phyloP scores from a whole-genome alignment of 179 eudicot genomes.

The Sideroxylon spinosum region DNA sequence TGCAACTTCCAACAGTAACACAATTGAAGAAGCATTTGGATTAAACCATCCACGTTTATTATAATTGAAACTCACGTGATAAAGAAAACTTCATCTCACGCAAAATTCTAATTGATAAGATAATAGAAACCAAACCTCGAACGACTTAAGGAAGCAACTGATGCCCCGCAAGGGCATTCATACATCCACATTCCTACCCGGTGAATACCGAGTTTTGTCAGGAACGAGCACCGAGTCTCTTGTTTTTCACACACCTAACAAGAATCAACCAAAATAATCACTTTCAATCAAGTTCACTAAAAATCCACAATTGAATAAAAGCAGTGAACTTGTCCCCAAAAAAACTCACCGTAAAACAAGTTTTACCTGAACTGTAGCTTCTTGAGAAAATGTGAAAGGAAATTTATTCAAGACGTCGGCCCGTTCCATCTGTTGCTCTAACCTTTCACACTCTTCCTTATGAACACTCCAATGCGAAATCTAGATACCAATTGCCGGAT shows the following conservation, averaged over 20 bases:
- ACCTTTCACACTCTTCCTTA: slow-evolving; percentile 75
- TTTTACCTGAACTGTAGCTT: slow-evolving; percentile 59
- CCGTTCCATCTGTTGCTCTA: slow-evolving; percentile 55
- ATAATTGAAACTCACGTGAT: neutral
- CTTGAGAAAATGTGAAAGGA: slow-evolving; percentile 63
- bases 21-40: neutral
- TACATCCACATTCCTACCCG: slow-evolving; percentile 66
- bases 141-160: slow-evolving; percentile 14
- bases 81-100: neutral
- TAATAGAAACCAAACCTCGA: slow-evolving; percentile 34
- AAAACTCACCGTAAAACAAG: neutral
- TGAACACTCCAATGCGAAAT: slow-evolving; percentile 72
- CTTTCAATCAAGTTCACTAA: neutral
- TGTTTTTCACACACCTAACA: slow-evolving; percentile 43
- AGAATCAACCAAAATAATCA: slow-evolving; percentile 11
- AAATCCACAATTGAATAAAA: neutral
- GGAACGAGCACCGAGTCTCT: slow-evolving; percentile 66
- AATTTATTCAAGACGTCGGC: slow-evolving; percentile 53
- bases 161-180: slow-evolving; percentile 66
- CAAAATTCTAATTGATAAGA: neutral
- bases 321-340: neutral
- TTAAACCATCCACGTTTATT: neutral
- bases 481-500: slow-evolving; percentile 26
- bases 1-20: too few species aligned
- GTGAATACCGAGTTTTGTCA: slow-evolving; percentile 52